These are phyloP conservation scores for Curvularia eragrostidis DNA, from an alignment of 2,329 filamentous ascomycete genomes.

Conservation along the genomic window DNA sequence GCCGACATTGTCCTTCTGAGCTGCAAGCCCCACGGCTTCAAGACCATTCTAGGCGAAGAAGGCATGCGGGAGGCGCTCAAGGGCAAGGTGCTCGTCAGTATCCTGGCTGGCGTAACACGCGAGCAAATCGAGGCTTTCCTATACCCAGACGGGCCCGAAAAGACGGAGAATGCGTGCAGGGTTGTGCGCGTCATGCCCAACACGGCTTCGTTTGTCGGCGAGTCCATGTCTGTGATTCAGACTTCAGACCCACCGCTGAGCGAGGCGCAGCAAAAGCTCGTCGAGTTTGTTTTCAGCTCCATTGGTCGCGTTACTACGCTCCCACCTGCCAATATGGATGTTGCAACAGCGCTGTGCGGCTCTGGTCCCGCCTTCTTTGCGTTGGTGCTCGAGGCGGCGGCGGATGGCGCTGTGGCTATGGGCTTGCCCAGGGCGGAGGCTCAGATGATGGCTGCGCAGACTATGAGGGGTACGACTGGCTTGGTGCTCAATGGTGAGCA, in stretches of 20 bases:
- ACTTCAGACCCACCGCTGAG: slow-evolving; percentile 66
- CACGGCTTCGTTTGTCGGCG: slow-evolving; percentile 77
- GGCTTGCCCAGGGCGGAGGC: slow-evolving; percentile 76
- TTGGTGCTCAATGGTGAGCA: slow-evolving; percentile 75
- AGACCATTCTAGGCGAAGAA: slow-evolving; percentile 68
- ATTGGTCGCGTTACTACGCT: slow-evolving; percentile 75
- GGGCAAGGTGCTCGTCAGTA: slow-evolving; percentile 82
- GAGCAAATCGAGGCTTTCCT: slow-evolving; percentile 71
- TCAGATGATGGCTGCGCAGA: slow-evolving; percentile 78
- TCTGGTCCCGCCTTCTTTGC: slow-evolving; percentile 79
- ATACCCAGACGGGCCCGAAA: slow-evolving; percentile 58
- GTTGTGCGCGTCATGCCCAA: slow-evolving; percentile 86
- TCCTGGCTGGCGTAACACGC: slow-evolving; percentile 77
- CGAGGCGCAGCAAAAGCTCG: slow-evolving; percentile 60
- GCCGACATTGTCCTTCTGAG: slow-evolving; percentile 78
- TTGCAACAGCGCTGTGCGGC: slow-evolving; percentile 74
- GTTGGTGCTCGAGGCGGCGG: slow-evolving; percentile 75
- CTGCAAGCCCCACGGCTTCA: slow-evolving; percentile 80
- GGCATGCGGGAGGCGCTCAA: slow-evolving; percentile 75
- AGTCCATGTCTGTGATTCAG: slow-evolving; percentile 81
- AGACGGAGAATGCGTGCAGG: slow-evolving; percentile 59
- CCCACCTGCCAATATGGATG: slow-evolving; percentile 73
- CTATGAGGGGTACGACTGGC: slow-evolving; percentile 75
- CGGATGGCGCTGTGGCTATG: slow-evolving; percentile 81
- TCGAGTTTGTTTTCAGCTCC: slow-evolving; percentile 78